phyloP scores from a whole-genome alignment of 306 rosid genomes.

The Arachis stenosperma region DNA sequence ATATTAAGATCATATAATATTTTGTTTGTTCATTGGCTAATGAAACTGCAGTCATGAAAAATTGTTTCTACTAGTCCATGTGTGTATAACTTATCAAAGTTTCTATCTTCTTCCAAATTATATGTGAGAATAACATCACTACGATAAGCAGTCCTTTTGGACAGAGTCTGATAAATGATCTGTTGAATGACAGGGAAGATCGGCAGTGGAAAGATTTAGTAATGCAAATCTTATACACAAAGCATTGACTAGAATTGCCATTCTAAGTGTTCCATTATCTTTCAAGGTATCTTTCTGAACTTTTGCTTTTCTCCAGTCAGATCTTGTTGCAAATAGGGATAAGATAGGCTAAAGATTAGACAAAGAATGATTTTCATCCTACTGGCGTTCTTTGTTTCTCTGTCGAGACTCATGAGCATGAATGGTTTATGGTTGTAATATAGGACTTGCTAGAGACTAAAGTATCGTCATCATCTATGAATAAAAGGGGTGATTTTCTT shows the following conservation, averaged over 20 bases:
- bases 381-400: slow-evolving; percentile 33
- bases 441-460: slow-evolving; percentile 60
- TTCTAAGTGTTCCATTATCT: slow-evolving; percentile 72
- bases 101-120: slow-evolving; percentile 15
- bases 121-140: slow-evolving; percentile 25
- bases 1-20: background rate
- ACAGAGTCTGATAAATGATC: slow-evolving; percentile 43
- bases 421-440: slow-evolving; percentile 37
- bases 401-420: slow-evolving; percentile 33
- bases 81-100: slow-evolving; percentile 3
- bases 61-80: background rate
- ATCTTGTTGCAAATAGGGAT: slow-evolving; percentile 27
- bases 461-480: slow-evolving; percentile 63
- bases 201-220: slow-evolving; percentile 50
- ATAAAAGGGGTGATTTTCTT: slow-evolving; percentile 78
- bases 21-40: slow-evolving; percentile 26
- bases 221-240: slow-evolving; percentile 51
- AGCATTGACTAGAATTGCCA: slow-evolving; percentile 75
- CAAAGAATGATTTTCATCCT: slow-evolving; percentile 11
- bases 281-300: slow-evolving; percentile 54
- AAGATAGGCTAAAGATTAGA: slow-evolving; percentile 26
- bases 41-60: background rate
- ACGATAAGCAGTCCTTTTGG: slow-evolving; percentile 31
- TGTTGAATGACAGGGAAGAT: slow-evolving; percentile 59
- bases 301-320: slow-evolving; percentile 18